Percentiles rank a stretch among this genome's conserved stretches.
Evolutionary conservation across 805 yeast species (phyloP).

Genomic region (Starmerella geochares): DNA sequence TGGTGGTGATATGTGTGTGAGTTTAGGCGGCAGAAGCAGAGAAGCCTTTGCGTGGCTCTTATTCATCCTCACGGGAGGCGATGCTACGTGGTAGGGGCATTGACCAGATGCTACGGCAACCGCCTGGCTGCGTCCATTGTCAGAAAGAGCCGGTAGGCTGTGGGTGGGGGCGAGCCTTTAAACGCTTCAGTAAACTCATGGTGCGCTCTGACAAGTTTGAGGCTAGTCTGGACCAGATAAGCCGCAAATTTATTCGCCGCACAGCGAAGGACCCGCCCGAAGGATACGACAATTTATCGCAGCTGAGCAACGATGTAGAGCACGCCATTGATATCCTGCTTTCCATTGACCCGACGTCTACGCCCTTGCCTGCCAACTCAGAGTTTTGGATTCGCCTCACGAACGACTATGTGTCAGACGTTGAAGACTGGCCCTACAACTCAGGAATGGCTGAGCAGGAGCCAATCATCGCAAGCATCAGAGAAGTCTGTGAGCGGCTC

Average conservation of each 20-base stretch:
- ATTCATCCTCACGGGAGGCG: not conserved
- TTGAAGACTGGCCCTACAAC: constrained; percentile 18
- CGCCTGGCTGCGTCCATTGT: too few relatives aligned
- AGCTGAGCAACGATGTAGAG: constrained; percentile 8
- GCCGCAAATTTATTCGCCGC: constrained; percentile 12
- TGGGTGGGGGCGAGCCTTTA: too few relatives aligned
- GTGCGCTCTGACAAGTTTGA: not conserved
- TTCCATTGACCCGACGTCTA: not conserved
- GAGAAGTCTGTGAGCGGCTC: constrained; percentile 4
- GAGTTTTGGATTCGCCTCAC: constrained; percentile 15
- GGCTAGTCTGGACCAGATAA: constrained; percentile 3
- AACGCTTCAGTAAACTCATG: too few relatives aligned
- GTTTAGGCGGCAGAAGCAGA: too few relatives aligned
- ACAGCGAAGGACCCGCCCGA: not conserved
- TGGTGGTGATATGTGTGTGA: too few relatives aligned
- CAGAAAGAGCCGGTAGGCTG: not conserved
- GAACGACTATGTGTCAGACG: constrained; percentile 7
- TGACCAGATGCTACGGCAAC: too few relatives aligned
- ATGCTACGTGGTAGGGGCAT: not conserved
- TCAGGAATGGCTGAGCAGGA: not conserved
- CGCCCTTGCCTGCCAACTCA: not conserved
- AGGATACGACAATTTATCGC: constrained; percentile 1
- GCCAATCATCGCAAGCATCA: not conserved
- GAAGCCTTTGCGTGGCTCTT: not conserved
- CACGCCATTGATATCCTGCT: not conserved